Base-by-base conservation (phyloP, 352 stramenopile genomes). In the Phytophthora litchii region DNA sequence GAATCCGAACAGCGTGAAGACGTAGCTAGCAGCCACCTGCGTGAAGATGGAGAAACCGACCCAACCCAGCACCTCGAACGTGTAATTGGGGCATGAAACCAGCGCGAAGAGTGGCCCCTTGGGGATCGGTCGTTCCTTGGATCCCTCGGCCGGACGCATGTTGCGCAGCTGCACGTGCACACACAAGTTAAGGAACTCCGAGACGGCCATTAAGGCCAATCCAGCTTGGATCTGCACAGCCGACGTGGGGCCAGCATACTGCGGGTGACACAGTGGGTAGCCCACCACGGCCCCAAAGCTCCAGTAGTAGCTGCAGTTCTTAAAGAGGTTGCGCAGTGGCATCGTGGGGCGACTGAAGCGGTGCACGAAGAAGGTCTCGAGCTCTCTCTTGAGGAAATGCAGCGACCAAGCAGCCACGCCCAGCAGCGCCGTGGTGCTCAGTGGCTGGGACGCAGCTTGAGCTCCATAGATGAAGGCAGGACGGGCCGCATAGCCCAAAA, bases 301-400 rank as follows among this genome's bases (percentile, higher is more conserved):
- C 84, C 87, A 96, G 72, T 97, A 97, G 70, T 96, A 96, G 27
- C 63, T 64, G 72, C 86, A 95, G 76, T 97, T 97, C 71, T 96
- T 96, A 64, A 96, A 96, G 9, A 97, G 56, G 64, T 97, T 96
- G 23, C 62, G 68, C 36, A 97, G 65, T 13, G 89, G 88, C 89
- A 97, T 96, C 32, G 85, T 97, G 37, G 83, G 74, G 45, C 80
- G 82, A 38, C 72, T 90, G 67, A 97, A 97, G 63, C 82, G 85
- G 67, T 97, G 88, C 50, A 96, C 86, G 60, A 96, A 96, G 43
- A 96, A 67, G 19, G 88, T 96, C 67, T 97, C 88, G 37, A 96
- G 52, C 62, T 94, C 74, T 42, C 88, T 74, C 76, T 97, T 97
- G 31, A 91, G 49, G 55, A 95, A 97, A 69, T 97, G 89, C 25